Base-by-base conservation (phyloP, 1,284 basidiomycete genomes). In the Dichomitus squalens region DNA sequence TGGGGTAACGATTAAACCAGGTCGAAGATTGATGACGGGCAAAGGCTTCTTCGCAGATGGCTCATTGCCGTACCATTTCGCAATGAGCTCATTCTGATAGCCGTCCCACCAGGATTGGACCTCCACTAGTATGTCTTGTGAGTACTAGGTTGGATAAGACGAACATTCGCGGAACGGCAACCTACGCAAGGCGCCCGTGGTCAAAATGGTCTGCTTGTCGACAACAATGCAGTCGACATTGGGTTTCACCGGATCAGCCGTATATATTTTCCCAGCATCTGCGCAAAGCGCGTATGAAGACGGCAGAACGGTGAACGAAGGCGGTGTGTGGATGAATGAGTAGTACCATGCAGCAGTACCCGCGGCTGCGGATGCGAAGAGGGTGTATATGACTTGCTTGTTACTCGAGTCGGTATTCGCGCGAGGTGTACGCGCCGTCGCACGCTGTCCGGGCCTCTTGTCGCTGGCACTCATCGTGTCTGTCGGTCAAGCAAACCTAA, bases 211-310 rank as follows among this genome's bases (percentile, higher is more conserved):
- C 41, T 80, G 78, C 23, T 79, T 79, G 52, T 74, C 73, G 5
- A 95, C 80, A n/a, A 86, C 77, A 4, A 94, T 76, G 64, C 93
- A 95, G 64, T 90, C 81, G 2, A 81, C 86, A 2, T 43, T 61
- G 1, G 68, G 65, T 12, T 35, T 47, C 16, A 33, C 27, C 4
- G 59, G 57, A 21, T 73, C 66, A 1, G 70, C 71, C 3, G 71
- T 73, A 50, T 71, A 70, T 4, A 73, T 60, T n/a, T 56, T 66
- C 3, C 54, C 61, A 0, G 43, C 29, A 1, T 64, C 60, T 0
- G 64, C 57, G 41, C 71, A 73, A 4, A 73, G 49, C 0, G 65
- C 70, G 52, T 72, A 73, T 7, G 70, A 70, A n/a, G 67, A 63
- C 11, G 71, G 71, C 7, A 71, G 27, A 20, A 55, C 35, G 0